Evolutionary conservation across 1,284 basidiomycete genomes (phyloP), one percentile per base, ranked within the genome.

Genomic region (Boletus sp.): DNA sequence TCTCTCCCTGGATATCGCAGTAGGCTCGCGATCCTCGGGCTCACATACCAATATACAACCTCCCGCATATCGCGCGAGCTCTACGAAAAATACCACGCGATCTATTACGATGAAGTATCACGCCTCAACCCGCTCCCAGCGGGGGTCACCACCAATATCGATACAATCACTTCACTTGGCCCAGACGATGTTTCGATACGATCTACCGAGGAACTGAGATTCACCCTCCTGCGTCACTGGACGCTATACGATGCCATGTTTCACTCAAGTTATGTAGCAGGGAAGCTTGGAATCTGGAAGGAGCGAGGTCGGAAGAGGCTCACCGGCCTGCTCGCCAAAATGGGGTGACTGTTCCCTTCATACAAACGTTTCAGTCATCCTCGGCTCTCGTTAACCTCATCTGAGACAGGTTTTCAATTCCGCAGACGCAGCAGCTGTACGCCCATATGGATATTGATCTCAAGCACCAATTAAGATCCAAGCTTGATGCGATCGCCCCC

Each of bases 181-280:
- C 87, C 90, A 16, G 95, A 97, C 67, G 94, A 98, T 73, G 80
- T 84, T 58, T 88, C 88, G 35, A 87, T 98, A 59, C 84, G 93
- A 38, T 81, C 87, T 40, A 88, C 86, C 37, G 93, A 95, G 55
- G 95, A 98, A 73, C 80, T 97, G 56, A 84, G 97, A 16, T 99
- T 99, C 75, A 95, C 91, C 76, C 82, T 99, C 52, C 97, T 97
- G 75, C 84, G 97, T 56, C 97, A 99, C 77, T 99, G 97, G 97
- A 97, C 90, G 52, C 77, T 99, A 46, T 98, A 98, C 73, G 95
- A 98, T 71, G 88, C 95, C 16, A 99, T 99, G 97, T 91, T 92
- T 71, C 97, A 99, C 74, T 97, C 95, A 2, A 91, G 91, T 64
- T 99, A 99, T 71, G 91, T 99, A 19, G 97, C 96, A 2, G 90